phyloP scores from a whole-genome alignment of 768 basidiomycete species.

The Suillus sp. region DNA sequence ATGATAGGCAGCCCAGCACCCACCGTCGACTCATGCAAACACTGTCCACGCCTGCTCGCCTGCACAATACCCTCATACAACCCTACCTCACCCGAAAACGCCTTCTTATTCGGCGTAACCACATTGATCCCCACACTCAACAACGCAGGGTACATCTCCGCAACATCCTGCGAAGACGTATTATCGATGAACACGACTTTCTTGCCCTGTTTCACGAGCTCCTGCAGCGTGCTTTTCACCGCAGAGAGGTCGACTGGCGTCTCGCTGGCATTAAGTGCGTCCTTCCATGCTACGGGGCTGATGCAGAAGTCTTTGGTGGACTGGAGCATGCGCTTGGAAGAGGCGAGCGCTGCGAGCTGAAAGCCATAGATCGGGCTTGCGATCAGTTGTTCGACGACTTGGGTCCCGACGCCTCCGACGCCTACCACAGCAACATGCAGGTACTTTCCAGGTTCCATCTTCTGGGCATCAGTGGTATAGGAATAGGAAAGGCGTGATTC shows the following conservation, averaged over 20 bases:
- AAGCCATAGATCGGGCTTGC: slow-evolving; percentile 63
- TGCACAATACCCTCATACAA: slow-evolving; percentile 71
- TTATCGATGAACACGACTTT: slow-evolving; percentile 86
- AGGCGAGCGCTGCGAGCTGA: slow-evolving; percentile 67
- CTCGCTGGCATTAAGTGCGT: slow-evolving; percentile 47
- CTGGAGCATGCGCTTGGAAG: slow-evolving; percentile 63
- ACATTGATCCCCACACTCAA: slow-evolving; percentile 79
- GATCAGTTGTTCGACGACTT: slow-evolving; percentile 81
- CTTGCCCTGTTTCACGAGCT: slow-evolving; percentile 46
- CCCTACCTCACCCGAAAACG: slow-evolving; percentile 69
- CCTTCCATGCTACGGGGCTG: slow-evolving; percentile 45
- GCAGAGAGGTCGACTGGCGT: slow-evolving; percentile 40
- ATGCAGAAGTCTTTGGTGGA: slow-evolving; percentile 45
- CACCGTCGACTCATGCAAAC: slow-evolving; percentile 88
- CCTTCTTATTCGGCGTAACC: slow-evolving; percentile 98
- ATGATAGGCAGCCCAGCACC: slow-evolving; percentile 95
- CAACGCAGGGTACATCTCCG: slow-evolving; percentile 79
- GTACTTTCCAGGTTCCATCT: slow-evolving; percentile 28
- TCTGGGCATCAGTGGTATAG: not conserved
- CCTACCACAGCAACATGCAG: slow-evolving; percentile 79
- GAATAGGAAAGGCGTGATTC: not conserved
- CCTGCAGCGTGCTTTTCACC: slow-evolving; percentile 45
- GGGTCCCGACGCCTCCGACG: slow-evolving; percentile 89
- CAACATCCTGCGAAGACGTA: slow-evolving; percentile 84
- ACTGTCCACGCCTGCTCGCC: slow-evolving; percentile 61